These are phyloP conservation scores for Strobilomyces confusus DNA, from an alignment of 768 basidiomycete genomes.

Conservation along the genomic window DNA sequence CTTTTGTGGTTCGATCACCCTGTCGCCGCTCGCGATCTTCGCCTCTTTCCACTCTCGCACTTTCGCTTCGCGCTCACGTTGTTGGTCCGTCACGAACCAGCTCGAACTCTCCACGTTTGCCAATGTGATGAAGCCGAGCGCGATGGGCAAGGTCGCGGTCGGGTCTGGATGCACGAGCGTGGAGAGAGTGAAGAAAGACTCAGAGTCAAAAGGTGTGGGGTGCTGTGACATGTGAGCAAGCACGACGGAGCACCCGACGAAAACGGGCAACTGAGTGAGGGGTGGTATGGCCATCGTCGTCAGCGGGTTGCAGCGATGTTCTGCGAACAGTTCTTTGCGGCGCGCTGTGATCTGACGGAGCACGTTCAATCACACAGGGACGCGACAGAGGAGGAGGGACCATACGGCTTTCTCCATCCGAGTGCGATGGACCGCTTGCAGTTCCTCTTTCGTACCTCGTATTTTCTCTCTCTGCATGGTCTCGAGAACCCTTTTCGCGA, in stretches of 20 bases:
- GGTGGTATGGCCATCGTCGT: slow-evolving; percentile 58
- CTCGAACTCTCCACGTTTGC: slow-evolving; percentile 75
- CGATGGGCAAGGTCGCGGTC: slow-evolving; percentile 64
- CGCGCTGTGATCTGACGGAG: slow-evolving; percentile 45
- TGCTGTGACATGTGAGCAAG: slow-evolving; percentile 52
- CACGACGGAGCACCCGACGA: slow-evolving; percentile 59
- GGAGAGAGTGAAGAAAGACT: slow-evolving; percentile 71
- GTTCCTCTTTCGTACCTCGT: slow-evolving; percentile 49
- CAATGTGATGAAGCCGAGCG: slow-evolving; percentile 69
- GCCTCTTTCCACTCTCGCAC: slow-evolving; percentile 46
- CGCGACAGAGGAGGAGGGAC: not conserved
- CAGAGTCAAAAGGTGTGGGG: slow-evolving; percentile 68
- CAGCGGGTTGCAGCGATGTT: slow-evolving; percentile 54
- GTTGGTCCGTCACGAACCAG: slow-evolving; percentile 64
- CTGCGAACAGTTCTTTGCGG: slow-evolving; percentile 55
- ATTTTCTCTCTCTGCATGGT: slow-evolving; percentile 56
- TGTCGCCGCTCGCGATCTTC: slow-evolving; percentile 39
- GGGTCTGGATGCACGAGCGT: slow-evolving; percentile 69
- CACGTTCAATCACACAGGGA: slow-evolving; percentile 1
- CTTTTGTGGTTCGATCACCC: slow-evolving; percentile 43
- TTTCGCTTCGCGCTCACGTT: slow-evolving; percentile 46
- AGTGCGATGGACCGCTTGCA: slow-evolving; percentile 45
- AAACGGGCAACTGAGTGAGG: slow-evolving; percentile 67
- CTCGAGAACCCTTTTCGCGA: slow-evolving; percentile 33
- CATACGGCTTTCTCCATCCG: slow-evolving; percentile 47